A percentile compares a stretch with the other conserved stretches of the same genome.
phyloP scores from a whole-genome alignment of 2,329 filamentous ascomycete species.

The Sporothrix euskadiensis region DNA sequence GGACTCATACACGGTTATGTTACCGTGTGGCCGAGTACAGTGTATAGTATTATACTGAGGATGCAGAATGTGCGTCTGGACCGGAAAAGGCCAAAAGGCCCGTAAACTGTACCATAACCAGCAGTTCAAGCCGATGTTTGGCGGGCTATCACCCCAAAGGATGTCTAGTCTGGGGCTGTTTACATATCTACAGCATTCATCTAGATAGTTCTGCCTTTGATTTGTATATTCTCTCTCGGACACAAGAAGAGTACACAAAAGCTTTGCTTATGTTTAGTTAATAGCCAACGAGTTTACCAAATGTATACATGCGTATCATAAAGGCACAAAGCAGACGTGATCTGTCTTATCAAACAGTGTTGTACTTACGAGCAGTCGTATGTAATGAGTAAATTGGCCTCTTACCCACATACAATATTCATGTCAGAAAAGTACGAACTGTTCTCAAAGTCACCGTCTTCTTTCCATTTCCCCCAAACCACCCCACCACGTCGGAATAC shows the following conservation, averaged over 20 bases:
- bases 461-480: too few species aligned
- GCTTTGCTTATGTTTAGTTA: background rate
- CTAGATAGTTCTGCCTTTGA: background rate
- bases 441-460: background rate
- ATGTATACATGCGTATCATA: background rate
- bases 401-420: background rate
- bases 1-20: too few species aligned
- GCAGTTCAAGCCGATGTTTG: background rate
- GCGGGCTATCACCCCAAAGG: too few species aligned
- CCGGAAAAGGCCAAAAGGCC: too few species aligned
- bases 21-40: too few species aligned
- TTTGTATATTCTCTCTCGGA: background rate
- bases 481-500: too few species aligned
- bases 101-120: background rate
- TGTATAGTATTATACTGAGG: too few species aligned
- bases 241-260: background rate
- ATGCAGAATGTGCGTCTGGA: too few species aligned
- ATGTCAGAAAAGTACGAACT: background rate
- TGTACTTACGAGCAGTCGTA: background rate
- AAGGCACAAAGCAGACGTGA: background rate
- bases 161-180: too few species aligned
- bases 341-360: background rate
- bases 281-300: background rate
- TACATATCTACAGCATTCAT: background rate
- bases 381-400: background rate